Percentiles rank a stretch among this genome's conserved stretches.
Conservation (phyloP, 768 basidiomycete genomes). For the Mrakia blollopis region DNA sequence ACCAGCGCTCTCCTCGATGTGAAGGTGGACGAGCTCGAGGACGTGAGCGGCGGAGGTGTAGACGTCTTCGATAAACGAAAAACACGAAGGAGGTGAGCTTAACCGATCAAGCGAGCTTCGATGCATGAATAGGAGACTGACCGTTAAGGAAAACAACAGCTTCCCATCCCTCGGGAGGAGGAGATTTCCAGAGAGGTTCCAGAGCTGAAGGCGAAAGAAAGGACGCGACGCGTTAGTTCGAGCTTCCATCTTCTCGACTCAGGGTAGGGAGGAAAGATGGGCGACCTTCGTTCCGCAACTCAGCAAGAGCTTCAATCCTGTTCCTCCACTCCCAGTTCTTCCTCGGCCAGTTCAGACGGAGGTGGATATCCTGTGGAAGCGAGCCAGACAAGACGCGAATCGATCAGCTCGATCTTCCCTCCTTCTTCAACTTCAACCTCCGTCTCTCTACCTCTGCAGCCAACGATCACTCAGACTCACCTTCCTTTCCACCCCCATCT, state of each 20-base stretch:
- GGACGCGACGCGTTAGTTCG: neutral
- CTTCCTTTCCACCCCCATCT: conserved; percentile 1
- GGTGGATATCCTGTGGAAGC: neutral
- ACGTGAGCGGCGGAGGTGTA: conserved; percentile 19
- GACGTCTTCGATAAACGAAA: neutral
- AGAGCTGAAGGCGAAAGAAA: neutral
- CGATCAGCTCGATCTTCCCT: neutral
- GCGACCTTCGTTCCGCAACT: conserved; percentile 14
- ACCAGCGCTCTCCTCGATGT: neutral
- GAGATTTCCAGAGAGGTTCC: conserved; percentile 2
- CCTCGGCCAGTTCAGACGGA: neutral
- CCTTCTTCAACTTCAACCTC: too few relatives aligned
- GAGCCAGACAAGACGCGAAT: neutral
- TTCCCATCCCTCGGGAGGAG: conserved; percentile 7
- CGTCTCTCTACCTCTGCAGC: neutral
- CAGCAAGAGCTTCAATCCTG: conserved; percentile 13
- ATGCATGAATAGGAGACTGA: neutral
- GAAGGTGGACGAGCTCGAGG: conserved; percentile 22
- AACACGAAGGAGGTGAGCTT: neutral
- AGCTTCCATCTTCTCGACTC: too few relatives aligned
- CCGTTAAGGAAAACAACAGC: conserved; percentile 16
- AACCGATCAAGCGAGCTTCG: neutral
- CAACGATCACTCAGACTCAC: too few relatives aligned
- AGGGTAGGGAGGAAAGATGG: neutral
- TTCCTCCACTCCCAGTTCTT: conserved; percentile 24